Conservation (phyloP, 176 grass and related monocot species). For the Aechmea fasciata region DNA sequence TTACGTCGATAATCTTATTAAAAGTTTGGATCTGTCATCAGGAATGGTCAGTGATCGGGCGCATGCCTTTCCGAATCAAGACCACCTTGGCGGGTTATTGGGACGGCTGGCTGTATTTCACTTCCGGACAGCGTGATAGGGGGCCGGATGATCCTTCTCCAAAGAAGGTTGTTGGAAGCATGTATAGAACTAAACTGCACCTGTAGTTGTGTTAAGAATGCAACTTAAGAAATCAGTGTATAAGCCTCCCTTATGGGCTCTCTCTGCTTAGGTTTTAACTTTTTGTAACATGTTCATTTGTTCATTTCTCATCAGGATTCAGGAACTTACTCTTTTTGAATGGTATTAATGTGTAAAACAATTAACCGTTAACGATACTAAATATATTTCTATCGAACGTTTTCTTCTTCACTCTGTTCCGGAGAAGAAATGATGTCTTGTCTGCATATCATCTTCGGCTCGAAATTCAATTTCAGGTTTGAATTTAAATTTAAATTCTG, state of each 20-base stretch:
- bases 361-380: too few species aligned
- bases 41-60: slow-evolving; percentile 69
- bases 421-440: too few species aligned
- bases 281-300: neutral
- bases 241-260: neutral
- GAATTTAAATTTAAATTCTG: neutral
- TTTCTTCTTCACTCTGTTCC: too few species aligned
- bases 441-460: too few species aligned
- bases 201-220: slow-evolving; percentile 9
- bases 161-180: slow-evolving; percentile 65
- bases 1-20: neutral
- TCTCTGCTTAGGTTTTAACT: neutral
- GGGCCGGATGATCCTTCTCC: slow-evolving; percentile 66
- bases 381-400: too few species aligned
- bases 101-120: slow-evolving; percentile 80
- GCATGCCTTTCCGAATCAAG: slow-evolving; percentile 79
- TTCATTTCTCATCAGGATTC: neutral
- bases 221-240: neutral
- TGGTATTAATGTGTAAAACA: too few species aligned
- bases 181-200: slow-evolving; percentile 56
- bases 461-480: too few species aligned
- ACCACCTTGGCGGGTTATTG: slow-evolving; percentile 67
- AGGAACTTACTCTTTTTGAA: too few species aligned
- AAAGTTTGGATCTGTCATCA: slow-evolving; percentile 4
- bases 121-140: slow-evolving; percentile 72